Percentiles rank a stretch among this genome's conserved stretches.
phyloP scores from a whole-genome alignment of 768 basidiomycete species.

The Russula emetica region DNA sequence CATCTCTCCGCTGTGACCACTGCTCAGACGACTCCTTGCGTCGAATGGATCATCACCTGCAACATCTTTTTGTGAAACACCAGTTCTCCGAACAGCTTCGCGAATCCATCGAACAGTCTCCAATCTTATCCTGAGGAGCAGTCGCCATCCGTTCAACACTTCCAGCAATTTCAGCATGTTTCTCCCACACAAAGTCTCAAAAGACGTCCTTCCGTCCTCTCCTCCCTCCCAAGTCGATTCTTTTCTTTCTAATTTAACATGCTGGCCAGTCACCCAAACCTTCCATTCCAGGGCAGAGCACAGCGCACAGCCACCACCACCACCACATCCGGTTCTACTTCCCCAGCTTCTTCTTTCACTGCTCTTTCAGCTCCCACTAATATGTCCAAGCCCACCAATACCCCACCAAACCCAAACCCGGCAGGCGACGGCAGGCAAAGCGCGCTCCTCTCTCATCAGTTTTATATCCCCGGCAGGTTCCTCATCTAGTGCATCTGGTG shows the following conservation, averaged over 20 bases:
- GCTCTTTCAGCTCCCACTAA: slow-evolving; percentile 41
- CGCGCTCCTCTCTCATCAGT: slow-evolving; percentile 68
- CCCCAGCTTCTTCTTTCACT: slow-evolving; percentile 41
- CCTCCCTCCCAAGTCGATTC: slow-evolving; percentile 62
- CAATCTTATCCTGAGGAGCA: slow-evolving; percentile 26
- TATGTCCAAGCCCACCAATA: slow-evolving; percentile 37
- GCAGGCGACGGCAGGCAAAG: slow-evolving; percentile 57
- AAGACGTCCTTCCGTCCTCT: slow-evolving; percentile 42
- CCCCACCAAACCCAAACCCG: slow-evolving; percentile 34
- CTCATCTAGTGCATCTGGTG: slow-evolving; percentile 29
- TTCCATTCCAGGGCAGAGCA: slow-evolving; percentile 28
- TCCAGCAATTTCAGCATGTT: slow-evolving; percentile 33
- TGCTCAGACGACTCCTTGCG: slow-evolving; percentile 11
- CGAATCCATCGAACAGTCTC: not conserved
- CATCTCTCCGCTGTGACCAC: not conserved
- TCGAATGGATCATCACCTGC: slow-evolving; percentile 26
- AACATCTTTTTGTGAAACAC: slow-evolving; percentile 28
- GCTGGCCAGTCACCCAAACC: slow-evolving; percentile 40
- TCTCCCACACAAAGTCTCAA: slow-evolving; percentile 34
- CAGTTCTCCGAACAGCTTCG: slow-evolving; percentile 15
- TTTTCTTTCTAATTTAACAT: slow-evolving; percentile 56
- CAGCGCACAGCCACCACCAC: slow-evolving; percentile 33
- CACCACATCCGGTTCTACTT: slow-evolving; percentile 40
- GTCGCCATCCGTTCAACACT: slow-evolving; percentile 25
- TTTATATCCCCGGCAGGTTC: slow-evolving; percentile 42